phyloP scores from a whole-genome alignment of 192 early-diverging fungal genomes.

The Chytriomyces hyalinus region DNA sequence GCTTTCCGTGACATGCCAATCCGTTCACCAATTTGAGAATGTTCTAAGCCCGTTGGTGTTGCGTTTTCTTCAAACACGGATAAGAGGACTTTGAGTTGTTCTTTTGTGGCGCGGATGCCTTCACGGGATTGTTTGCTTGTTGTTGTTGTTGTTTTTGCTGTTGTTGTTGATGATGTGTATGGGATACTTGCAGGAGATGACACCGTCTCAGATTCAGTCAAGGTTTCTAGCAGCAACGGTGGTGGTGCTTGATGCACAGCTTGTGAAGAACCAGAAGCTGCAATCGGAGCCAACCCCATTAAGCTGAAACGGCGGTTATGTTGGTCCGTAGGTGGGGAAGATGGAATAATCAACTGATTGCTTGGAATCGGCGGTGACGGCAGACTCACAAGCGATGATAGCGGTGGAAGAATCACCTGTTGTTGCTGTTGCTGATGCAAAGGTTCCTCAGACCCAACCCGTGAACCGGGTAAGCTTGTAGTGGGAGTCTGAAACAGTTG shows the following conservation, averaged over 20 bases:
- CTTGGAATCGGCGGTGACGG: neutral
- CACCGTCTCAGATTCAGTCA: neutral
- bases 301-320: neutral
- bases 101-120: slow-evolving; percentile 65
- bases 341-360: neutral
- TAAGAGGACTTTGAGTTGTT: slow-evolving; percentile 73
- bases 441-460: neutral
- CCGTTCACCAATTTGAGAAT: slow-evolving; percentile 62
- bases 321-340: neutral
- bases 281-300: neutral
- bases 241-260: neutral
- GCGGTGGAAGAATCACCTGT: neutral
- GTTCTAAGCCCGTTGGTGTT: slow-evolving; percentile 69
- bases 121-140: neutral
- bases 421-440: neutral
- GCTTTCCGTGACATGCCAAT: slow-evolving; percentile 76
- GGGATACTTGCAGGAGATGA: neutral
- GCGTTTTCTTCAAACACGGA: slow-evolving; percentile 70
- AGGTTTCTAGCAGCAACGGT: neutral
- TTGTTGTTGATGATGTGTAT: neutral
- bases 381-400: neutral
- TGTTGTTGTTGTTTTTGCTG: neutral
- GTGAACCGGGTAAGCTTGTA: neutral
- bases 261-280: neutral
- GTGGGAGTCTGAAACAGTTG: neutral